Conservation (phyloP, 805 yeast genomes). For the Nakazawaea wyomingensis region DNA sequence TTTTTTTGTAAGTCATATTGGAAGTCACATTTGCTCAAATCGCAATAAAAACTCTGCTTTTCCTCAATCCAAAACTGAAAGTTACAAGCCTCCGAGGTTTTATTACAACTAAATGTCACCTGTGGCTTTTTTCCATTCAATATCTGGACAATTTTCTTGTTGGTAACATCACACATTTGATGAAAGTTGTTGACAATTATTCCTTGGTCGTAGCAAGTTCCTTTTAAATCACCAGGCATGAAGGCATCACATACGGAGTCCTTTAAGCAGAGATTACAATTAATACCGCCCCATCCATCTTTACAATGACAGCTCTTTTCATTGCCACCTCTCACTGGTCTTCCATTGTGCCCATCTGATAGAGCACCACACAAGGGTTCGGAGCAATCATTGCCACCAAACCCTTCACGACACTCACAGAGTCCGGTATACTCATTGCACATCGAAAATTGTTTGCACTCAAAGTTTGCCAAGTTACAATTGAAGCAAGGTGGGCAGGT, state of each 20-base stretch:
- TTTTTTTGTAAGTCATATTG: constrained; percentile 58
- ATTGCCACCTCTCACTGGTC: constrained; percentile 60
- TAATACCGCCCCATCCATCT: constrained; percentile 90
- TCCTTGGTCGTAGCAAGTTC: constrained; percentile 88
- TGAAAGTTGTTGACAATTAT: constrained; percentile 72
- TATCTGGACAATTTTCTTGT: constrained; percentile 74
- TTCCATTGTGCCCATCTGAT: constrained; percentile 47
- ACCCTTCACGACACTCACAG: constrained; percentile 90
- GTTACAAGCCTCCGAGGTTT: constrained; percentile 59
- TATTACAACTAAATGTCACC: constrained; percentile 86
- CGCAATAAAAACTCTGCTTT: constrained; percentile 87
- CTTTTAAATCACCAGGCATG: constrained; percentile 77
- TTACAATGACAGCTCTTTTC: constrained; percentile 59
- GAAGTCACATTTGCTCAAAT: constrained; percentile 66
- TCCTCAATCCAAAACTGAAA: constrained; percentile 97
- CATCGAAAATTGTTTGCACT: constrained; percentile 83
- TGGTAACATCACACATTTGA: constrained; percentile 95
- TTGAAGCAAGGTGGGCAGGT: constrained; percentile 89
- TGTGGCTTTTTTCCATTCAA: constrained; percentile 81
- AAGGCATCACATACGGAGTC: constrained; percentile 80
- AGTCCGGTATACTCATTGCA: constrained; percentile 86
- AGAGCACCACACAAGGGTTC: constrained; percentile 84
- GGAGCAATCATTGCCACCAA: constrained; percentile 90
- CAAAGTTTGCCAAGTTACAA: constrained; percentile 86
- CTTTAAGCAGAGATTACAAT: constrained; percentile 77